Evolutionary conservation across 148 eudicot genomes (phyloP).

Genomic region (Camellia sinensis): DNA sequence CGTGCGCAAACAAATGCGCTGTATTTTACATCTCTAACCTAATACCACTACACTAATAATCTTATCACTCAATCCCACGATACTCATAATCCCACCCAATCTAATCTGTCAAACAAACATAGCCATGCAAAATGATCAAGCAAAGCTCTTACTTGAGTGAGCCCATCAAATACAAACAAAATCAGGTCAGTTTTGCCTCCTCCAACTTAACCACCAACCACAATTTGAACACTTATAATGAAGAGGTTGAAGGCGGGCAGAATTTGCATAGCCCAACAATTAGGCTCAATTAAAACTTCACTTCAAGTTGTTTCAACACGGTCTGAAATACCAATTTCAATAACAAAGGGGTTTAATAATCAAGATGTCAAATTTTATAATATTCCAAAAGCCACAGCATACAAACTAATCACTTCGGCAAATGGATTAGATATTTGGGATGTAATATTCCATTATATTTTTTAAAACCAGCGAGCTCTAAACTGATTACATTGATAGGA

Average conservation of each 20-base stretch:
- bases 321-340: background rate
- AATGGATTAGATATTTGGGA: background rate
- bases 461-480: background rate
- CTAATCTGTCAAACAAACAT: too few species aligned
- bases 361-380: background rate
- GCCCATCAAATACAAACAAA: background rate
- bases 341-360: background rate
- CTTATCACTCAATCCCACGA: too few species aligned
- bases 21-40: too few species aligned
- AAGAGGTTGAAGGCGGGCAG: too few species aligned
- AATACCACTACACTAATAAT: too few species aligned
- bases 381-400: background rate
- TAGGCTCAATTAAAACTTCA: background rate
- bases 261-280: too few species aligned
- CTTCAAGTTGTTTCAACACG: background rate
- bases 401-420: background rate
- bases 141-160: background rate
- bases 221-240: too few species aligned
- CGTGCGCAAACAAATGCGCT: fast-evolving
- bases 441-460: background rate
- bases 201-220: background rate
- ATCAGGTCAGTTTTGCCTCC: background rate
- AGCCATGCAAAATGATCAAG: too few species aligned
- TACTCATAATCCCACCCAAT: too few species aligned
- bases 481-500: background rate